phyloP scores from a whole-genome alignment of 192 early-diverging fungal genomes.

The Linderina pennispora region DNA sequence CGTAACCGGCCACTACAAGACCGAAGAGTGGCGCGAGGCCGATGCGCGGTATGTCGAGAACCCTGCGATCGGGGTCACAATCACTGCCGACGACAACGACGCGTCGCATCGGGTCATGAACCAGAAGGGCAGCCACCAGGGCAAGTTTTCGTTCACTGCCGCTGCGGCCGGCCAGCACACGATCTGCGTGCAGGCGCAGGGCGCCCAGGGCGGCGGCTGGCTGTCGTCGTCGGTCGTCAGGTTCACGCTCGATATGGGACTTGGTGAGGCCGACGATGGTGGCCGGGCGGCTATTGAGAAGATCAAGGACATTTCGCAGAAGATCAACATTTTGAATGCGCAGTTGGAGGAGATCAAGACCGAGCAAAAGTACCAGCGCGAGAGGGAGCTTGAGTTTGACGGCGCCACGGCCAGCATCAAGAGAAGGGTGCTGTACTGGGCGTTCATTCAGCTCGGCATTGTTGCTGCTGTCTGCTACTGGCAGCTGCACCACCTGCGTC shows the following conservation, averaged over 20 bases:
- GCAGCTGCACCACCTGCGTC: conserved; percentile 81
- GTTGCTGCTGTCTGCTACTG: conserved; percentile 72
- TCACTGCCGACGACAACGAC: conserved; percentile 66
- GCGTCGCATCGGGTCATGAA: conserved; percentile 56
- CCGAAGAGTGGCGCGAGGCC: conserved; percentile 73
- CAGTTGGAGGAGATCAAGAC: conserved; percentile 75
- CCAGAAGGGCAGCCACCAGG: conserved; percentile 63
- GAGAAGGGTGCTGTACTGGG: conserved; percentile 79
- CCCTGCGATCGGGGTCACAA: conserved; percentile 55
- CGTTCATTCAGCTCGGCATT: conserved; percentile 76
- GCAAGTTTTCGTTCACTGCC: conserved; percentile 89
- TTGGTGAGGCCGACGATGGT: conserved; percentile 60
- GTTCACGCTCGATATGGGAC: conserved; percentile 57
- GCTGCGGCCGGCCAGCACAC: conserved; percentile 83
- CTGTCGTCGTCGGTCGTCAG: conserved; percentile 51
- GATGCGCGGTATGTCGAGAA: conserved; percentile 56
- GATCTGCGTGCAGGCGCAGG: conserved; percentile 74
- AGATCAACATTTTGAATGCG: conserved; percentile 76
- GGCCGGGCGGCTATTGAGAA: conserved; percentile 41
- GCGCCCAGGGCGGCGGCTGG: conserved; percentile 57
- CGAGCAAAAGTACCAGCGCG: conserved; percentile 87
- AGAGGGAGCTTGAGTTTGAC: conserved; percentile 87
- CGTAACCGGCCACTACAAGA: conserved; percentile 76
- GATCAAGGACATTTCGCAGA: conserved; percentile 57
- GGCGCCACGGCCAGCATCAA: conserved; percentile 80